These are phyloP conservation scores for Amanita muscaria DNA, from an alignment of 768 basidiomycete genomes.

Conservation along the genomic window DNA sequence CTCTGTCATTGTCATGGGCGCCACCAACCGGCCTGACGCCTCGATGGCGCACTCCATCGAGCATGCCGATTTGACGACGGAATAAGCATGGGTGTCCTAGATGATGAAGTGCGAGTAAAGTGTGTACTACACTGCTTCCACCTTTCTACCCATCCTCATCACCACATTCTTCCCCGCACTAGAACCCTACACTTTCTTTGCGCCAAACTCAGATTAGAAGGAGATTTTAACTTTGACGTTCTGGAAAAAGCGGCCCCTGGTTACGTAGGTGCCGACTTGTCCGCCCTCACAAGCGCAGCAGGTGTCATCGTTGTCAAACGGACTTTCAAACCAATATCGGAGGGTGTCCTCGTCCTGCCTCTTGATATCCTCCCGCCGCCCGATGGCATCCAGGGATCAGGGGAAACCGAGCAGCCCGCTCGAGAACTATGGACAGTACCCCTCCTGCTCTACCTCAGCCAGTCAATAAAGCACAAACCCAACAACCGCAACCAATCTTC, in stretches of 20 bases:
- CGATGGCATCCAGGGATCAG: too few relatives aligned
- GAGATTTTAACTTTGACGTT: slow-evolving; percentile 77
- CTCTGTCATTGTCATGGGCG: slow-evolving; percentile 93
- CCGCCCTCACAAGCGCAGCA: slow-evolving; percentile 85
- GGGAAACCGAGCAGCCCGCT: too few relatives aligned
- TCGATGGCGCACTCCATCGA: slow-evolving; percentile 87
- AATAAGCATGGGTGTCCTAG: slow-evolving; percentile 95
- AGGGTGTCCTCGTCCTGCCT: slow-evolving; percentile 52
- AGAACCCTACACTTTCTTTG: slow-evolving; percentile 88
- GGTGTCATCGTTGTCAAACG: slow-evolving; percentile 95
- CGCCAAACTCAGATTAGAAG: slow-evolving; percentile 73
- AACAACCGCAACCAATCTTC: slow-evolving; percentile 9
- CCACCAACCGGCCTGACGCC: slow-evolving; percentile 94
- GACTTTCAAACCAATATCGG: slow-evolving; percentile 77
- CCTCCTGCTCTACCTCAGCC: slow-evolving; percentile 10
- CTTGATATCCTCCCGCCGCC: too few relatives aligned
- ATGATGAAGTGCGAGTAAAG: slow-evolving; percentile 85
- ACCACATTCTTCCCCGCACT: too few relatives aligned
- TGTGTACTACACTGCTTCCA: too few relatives aligned
- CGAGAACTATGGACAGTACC: slow-evolving; percentile 29
- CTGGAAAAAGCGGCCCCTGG: slow-evolving; percentile 94
- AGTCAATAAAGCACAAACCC: slow-evolving; percentile 5
- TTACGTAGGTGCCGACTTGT: slow-evolving; percentile 92
- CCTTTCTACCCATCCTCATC: too few relatives aligned
- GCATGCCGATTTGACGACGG: slow-evolving; percentile 97